Evolutionary conservation across 257 asterid species (phyloP), one percentile per base, ranked within the genome.

Genomic region (Solanum etuberosum): DNA sequence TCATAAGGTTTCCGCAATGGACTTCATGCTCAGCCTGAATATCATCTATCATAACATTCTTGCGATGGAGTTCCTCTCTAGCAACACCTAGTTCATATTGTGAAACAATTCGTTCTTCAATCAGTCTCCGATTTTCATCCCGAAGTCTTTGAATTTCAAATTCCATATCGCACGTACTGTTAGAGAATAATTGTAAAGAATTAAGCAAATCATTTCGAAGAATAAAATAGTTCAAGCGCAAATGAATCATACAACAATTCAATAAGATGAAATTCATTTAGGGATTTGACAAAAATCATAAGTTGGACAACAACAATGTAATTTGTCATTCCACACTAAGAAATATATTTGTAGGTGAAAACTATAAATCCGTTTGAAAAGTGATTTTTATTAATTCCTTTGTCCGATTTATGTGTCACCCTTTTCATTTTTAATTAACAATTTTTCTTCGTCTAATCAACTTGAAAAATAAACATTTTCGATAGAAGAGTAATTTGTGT

Each of bases 71-170:
- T 87, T 96, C 97, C 83, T 96, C 98, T 91, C 90, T 92, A 9
- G 95, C 95, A 88, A 93, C 96, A 90, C 87, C 90, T 83, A 97
- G 83, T 67, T 95, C 99, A 87, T 90, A 92, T 90, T 97, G 96
- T 89, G 94, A 83, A 37, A 92, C 87, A 86, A 91, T 77, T 86
- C 95, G 93, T 87, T 95, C 98, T 86, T 94, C 99, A 84, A 92
- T 32, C 34, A 32, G 34, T 32, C 34, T 32, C 34, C n/a, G n/a
- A n/a, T 94, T 95, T 87, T 93, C 98, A 85, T 91, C 94, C 71
- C 92, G 67, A 89, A 95, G 98, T 89, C 98, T 91, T 35, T 91
- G 97, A 38, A 97, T 91, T 90, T 94, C 98, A 86, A 96, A 95
- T 9, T 98, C 93, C 98, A 97, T 97, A 88, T 91, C 72, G 80